Evolutionary conservation across 768 basidiomycete species (phyloP), one percentile per base, ranked within the genome.

Genomic region (Boletus bicolor): DNA sequence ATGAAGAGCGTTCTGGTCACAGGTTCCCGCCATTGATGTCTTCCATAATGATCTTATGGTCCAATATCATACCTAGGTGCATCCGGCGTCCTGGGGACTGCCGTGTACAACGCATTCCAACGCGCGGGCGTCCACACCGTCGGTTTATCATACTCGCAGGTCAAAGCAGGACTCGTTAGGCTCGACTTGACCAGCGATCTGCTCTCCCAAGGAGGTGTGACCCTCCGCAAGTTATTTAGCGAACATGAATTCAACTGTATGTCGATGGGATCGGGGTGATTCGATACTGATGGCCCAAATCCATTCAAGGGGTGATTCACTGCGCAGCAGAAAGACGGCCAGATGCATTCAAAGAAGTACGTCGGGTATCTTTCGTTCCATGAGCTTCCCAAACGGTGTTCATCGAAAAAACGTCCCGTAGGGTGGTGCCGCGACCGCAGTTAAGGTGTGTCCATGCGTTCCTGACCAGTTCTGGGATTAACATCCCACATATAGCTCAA

Each of bases 241-340:
- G 74, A 80, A 21, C 79, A 82, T 69, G 79, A 79, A 53, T 90
- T 92, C 0, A 74, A 86, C 53, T 91, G 91, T 92, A 71, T 64
- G 87, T 77, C 32, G 19, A 46, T 41, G 39, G 21, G 10, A 2
- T n/a, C n/a, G n/a, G 35, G 21, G 47, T 51, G 37, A 37, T 46
- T 49, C 24, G 28, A n/a, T 42, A 34, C 53, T 55, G 48, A 64
- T 60, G 10, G 41, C 28, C 21, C 21, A 17, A 45, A 36, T 53
- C 24, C 11, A 41, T 54, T 42, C 63, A 66, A 89, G 87, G 88
- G 85, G 84, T 98, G 38, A 85, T 98, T 15, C 96, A 98, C 67
- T 97, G 94, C 65, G 96, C 96, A 14, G 96, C 96, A 2, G 95
- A 98, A 73, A 75, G 96, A 57, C 77, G 94, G 43, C 93, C 95